phyloP scores from a whole-genome alignment of 495 filamentous ascomycete genomes.

The Neurospora sublineolata region DNA sequence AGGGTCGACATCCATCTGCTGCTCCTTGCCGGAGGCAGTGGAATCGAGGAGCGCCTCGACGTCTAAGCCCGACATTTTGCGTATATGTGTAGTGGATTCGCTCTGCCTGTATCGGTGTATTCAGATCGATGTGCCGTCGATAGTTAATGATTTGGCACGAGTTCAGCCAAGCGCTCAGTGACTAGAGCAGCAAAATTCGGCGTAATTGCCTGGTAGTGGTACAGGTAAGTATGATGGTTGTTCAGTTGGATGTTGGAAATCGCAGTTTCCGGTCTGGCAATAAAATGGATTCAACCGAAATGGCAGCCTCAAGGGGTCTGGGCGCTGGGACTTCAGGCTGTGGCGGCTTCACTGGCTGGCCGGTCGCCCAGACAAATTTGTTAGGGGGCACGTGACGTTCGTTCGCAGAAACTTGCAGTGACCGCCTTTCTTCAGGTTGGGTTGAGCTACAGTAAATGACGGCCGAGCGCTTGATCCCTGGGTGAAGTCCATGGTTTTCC shows the following conservation, averaged over 20 bases:
- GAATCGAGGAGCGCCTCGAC: slow-evolving; percentile 91
- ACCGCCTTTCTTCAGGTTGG: background rate
- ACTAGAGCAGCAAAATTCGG: background rate
- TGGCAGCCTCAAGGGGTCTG: background rate
- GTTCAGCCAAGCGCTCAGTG: background rate
- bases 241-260: background rate
- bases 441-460: background rate
- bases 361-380: background rate
- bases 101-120: background rate
- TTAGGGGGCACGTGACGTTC: background rate
- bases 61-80: slow-evolving; percentile 74
- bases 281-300: background rate
- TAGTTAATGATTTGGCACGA: background rate
- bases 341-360: background rate
- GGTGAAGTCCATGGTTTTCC: background rate
- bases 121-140: background rate
- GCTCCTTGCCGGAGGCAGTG: slow-evolving; percentile 49
- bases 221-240: background rate
- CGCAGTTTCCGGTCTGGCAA: background rate
- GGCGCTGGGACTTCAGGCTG: background rate
- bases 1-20: slow-evolving; percentile 4
- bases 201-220: background rate
- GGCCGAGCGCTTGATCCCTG: background rate
- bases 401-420: background rate
- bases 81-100: background rate